Conservation (phyloP, 2,329 filamentous ascomycete genomes). For the Penicillium sclerotigenum region DNA sequence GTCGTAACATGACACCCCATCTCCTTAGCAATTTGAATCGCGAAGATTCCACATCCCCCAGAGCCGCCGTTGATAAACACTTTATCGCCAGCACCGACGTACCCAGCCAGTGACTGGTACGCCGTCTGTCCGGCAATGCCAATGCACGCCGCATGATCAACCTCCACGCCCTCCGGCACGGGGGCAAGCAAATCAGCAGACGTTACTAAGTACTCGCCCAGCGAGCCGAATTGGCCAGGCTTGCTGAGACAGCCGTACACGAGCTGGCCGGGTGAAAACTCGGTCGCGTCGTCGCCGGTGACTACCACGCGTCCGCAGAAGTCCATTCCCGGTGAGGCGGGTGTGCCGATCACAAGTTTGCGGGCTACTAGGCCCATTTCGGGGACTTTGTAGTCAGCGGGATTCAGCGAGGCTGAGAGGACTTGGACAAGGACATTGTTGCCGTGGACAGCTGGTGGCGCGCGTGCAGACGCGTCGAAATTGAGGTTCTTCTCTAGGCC, state of each 20-base stretch:
- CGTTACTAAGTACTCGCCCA: slow-evolving; percentile 45
- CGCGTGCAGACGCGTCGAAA: slow-evolving; percentile 43
- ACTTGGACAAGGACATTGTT: slow-evolving; percentile 55
- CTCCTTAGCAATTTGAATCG: slow-evolving; percentile 60
- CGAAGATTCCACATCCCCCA: slow-evolving; percentile 58
- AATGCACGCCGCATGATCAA: slow-evolving; percentile 39
- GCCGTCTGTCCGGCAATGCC: slow-evolving; percentile 47
- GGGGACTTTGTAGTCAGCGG: slow-evolving; percentile 60
- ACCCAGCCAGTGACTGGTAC: slow-evolving; percentile 45
- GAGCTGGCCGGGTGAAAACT: slow-evolving; percentile 38
- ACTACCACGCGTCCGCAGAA: slow-evolving; percentile 45
- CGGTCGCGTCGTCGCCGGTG: slow-evolving; percentile 24
- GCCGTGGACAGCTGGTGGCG: slow-evolving; percentile 39
- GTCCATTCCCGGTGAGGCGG: slow-evolving; percentile 49
- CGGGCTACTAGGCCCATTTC: slow-evolving; percentile 48
- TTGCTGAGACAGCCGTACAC: slow-evolving; percentile 45
- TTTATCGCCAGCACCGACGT: slow-evolving; percentile 48
- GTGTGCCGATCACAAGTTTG: slow-evolving; percentile 33
- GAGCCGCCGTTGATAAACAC: slow-evolving; percentile 63
- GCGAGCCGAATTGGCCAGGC: slow-evolving; percentile 38
- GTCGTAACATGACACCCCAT: slow-evolving; percentile 57
- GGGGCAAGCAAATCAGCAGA: slow-evolving; percentile 31
- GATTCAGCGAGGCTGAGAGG: slow-evolving; percentile 53
- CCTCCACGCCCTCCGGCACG: slow-evolving; percentile 44
- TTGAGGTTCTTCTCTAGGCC: slow-evolving; percentile 54